Evolutionary conservation across 768 basidiomycete species (phyloP).

Genomic region (Boletus patriciae): DNA sequence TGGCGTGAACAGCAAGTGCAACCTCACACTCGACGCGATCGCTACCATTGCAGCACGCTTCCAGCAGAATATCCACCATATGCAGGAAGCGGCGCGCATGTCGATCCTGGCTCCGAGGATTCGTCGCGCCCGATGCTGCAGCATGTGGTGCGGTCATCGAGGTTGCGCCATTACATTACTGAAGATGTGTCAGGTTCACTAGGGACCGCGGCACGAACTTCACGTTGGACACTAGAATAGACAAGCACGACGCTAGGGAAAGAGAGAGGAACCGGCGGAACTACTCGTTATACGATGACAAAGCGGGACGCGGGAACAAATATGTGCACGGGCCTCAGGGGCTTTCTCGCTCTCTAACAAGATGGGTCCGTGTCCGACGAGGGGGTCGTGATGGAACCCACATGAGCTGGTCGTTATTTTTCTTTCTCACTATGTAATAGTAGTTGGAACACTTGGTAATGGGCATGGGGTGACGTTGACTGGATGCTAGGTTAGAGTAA

Average conservation of each 20-base stretch:
- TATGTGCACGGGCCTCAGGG: too few species aligned
- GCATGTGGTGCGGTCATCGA: slow-evolving; percentile 46
- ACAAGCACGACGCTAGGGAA: too few species aligned
- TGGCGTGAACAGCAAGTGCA: slow-evolving; percentile 42
- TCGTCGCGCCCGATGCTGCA: slow-evolving; percentile 54
- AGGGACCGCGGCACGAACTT: too few species aligned
- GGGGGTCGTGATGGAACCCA: background rate
- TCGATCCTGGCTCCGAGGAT: slow-evolving; percentile 63
- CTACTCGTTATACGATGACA: too few species aligned
- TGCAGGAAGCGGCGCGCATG: slow-evolving; percentile 71
- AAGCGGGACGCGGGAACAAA: too few species aligned
- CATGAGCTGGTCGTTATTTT: background rate
- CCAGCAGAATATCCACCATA: slow-evolving; percentile 76
- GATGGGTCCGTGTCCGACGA: background rate
- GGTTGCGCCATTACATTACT: slow-evolving; percentile 54
- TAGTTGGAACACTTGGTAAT: background rate
- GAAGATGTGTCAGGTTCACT: too few species aligned
- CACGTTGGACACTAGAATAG: too few species aligned
- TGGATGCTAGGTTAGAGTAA: background rate
- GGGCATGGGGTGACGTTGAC: too few species aligned
- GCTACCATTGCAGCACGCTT: slow-evolving; percentile 53
- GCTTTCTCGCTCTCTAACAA: too few species aligned
- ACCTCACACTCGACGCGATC: background rate
- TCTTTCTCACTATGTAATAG: background rate
- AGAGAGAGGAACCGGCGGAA: too few species aligned